A percentile compares a stretch with the other conserved stretches of the same genome.
phyloP scores from a whole-genome alignment of 2,329 filamentous ascomycete species.

The Pseudocercospora macadamiae region DNA sequence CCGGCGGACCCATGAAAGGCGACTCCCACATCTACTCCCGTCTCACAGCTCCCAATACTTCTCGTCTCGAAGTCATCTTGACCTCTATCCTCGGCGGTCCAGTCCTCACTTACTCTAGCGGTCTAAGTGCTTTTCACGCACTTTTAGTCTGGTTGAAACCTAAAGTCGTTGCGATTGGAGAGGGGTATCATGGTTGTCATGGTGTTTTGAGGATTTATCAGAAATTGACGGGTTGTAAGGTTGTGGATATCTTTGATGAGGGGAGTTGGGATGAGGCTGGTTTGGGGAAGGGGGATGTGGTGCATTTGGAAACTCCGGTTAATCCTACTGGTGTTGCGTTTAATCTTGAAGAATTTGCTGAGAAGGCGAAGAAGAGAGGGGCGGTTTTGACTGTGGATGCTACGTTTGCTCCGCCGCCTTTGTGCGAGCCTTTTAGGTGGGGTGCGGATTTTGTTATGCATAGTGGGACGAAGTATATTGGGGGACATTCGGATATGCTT shows the following conservation, averaged over 20 bases:
- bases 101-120: slow-evolving; percentile 77
- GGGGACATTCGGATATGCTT: slow-evolving; percentile 91
- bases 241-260: slow-evolving; percentile 64
- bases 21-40: slow-evolving; percentile 84
- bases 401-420: slow-evolving; percentile 87
- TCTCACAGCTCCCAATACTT: slow-evolving; percentile 73
- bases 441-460: slow-evolving; percentile 91
- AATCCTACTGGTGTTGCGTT: slow-evolving; percentile 87
- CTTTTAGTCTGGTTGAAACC: slow-evolving; percentile 84
- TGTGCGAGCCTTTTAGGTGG: slow-evolving; percentile 80
- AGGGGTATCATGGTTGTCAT: slow-evolving; percentile 92
- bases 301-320: slow-evolving; percentile 90
- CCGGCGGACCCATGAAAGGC: slow-evolving; percentile 47
- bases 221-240: slow-evolving; percentile 74
- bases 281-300: slow-evolving; percentile 75
- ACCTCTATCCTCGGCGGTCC: slow-evolving; percentile 71
- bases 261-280: slow-evolving; percentile 59
- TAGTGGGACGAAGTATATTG: slow-evolving; percentile 92
- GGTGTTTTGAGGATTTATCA: slow-evolving; percentile 75
- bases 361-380: slow-evolving; percentile 70
- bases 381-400: slow-evolving; percentile 83
- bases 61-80: slow-evolving; percentile 82
- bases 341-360: slow-evolving; percentile 71
- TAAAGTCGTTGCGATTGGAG: slow-evolving; percentile 76
- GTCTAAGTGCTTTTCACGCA: slow-evolving; percentile 86